Evolutionary conservation across 148 eudicot species (phyloP).

Genomic region (Spergularia bocconei): DNA sequence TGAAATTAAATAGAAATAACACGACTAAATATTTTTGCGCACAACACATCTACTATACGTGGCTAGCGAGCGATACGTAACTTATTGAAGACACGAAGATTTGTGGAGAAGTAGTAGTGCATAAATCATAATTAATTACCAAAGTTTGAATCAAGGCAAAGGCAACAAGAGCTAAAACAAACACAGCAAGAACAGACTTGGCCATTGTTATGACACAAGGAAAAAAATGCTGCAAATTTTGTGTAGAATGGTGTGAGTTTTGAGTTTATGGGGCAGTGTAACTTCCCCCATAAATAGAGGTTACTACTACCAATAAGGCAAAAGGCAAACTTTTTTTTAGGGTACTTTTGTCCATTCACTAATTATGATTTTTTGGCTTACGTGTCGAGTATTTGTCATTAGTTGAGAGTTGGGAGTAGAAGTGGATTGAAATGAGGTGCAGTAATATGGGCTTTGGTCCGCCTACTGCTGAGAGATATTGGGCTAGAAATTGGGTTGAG

Average conservation of each 20-base stretch:
- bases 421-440: too few species aligned
- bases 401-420: too few species aligned
- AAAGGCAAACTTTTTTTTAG: neutral
- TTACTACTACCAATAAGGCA: neutral
- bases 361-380: too few species aligned
- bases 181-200: neutral
- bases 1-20: too few species aligned
- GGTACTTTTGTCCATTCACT: neutral
- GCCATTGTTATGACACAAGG: neutral
- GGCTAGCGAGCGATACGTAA: too few species aligned
- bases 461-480: too few species aligned
- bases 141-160: slow-evolving; percentile 8
- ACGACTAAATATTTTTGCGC: too few species aligned
- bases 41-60: too few species aligned
- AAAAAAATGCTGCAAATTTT: neutral
- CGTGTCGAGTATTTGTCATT: too few species aligned
- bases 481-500: too few species aligned
- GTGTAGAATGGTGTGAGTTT: neutral
- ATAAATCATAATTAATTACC: neutral
- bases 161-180: neutral
- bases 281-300: slow-evolving; percentile 1
- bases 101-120: too few species aligned
- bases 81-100: neutral
- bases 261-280: neutral
- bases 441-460: too few species aligned